Evolutionary conservation across 208 protist species (phyloP).

Genomic region (Strigomonas galati): DNA sequence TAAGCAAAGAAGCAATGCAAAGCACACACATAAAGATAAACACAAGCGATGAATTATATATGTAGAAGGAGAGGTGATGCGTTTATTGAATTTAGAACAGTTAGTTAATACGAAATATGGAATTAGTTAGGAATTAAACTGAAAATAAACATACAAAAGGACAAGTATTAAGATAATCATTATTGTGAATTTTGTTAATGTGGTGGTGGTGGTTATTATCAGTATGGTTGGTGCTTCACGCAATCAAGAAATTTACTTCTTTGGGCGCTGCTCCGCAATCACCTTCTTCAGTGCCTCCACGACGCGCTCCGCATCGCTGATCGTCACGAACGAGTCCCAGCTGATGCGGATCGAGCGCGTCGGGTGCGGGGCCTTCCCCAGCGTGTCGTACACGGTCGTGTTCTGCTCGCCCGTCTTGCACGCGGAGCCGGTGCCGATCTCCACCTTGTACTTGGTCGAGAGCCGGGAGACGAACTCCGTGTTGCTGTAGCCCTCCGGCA

Average conservation of each 20-base stretch:
- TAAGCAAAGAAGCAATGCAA: neutral
- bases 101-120: too few species aligned
- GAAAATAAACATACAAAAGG: neutral
- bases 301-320: constrained; percentile 55
- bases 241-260: neutral
- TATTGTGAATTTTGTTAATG: neutral
- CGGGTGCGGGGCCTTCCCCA: constrained; percentile 52
- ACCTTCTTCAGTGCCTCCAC: constrained; percentile 48
- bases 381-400: constrained; percentile 77
- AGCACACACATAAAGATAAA: neutral
- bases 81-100: neutral
- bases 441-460: constrained; percentile 64
- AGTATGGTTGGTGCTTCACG: neutral
- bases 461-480: constrained; percentile 67
- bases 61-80: neutral
- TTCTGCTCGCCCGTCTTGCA: constrained; percentile 73
- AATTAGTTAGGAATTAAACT: constrained; percentile 2
- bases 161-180: neutral
- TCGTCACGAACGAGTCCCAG: constrained; percentile 66
- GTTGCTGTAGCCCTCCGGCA: constrained; percentile 64
- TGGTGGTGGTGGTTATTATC: neutral
- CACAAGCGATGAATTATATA: neutral
- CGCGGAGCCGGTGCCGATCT: constrained; percentile 79
- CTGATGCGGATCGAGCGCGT: constrained; percentile 65
- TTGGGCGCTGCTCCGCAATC: constrained; percentile 17